phyloP scores from a whole-genome alignment of 441 rosid genomes.

The Gossypium aridum region DNA sequence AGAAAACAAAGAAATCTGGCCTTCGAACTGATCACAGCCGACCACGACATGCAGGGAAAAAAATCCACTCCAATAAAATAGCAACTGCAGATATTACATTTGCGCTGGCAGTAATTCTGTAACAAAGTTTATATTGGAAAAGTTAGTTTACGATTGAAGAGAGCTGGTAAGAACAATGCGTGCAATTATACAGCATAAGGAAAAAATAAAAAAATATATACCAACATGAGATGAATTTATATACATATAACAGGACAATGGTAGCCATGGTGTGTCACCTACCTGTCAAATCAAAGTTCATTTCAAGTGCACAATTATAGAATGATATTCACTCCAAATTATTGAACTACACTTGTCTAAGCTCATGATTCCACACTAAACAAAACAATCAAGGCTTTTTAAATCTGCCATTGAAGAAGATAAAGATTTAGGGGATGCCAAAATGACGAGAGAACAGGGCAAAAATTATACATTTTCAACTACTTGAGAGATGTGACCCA shows the following conservation, averaged over 20 bases:
- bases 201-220: background rate
- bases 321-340: background rate
- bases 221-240: background rate
- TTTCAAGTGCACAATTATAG: background rate
- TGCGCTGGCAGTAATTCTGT: slow-evolving; percentile 15
- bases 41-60: background rate
- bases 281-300: background rate
- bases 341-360: background rate
- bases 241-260: background rate
- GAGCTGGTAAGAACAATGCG: background rate
- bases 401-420: background rate
- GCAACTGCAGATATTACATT: background rate
- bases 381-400: background rate
- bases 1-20: slow-evolving; percentile 5
- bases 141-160: background rate
- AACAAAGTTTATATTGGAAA: slow-evolving; percentile 10
- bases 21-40: background rate
- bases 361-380: background rate
- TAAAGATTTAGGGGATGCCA: background rate
- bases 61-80: background rate
- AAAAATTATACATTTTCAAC: background rate
- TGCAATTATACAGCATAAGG: background rate
- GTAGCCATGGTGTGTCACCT: background rate
- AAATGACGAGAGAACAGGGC: background rate
- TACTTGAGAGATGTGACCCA: slow-evolving; percentile 17